Percentiles rank a stretch among this genome's conserved stretches.
These are phyloP conservation scores for Caryocar brasiliense DNA, from an alignment of 441 rosid genomes.

Conservation along the genomic window DNA sequence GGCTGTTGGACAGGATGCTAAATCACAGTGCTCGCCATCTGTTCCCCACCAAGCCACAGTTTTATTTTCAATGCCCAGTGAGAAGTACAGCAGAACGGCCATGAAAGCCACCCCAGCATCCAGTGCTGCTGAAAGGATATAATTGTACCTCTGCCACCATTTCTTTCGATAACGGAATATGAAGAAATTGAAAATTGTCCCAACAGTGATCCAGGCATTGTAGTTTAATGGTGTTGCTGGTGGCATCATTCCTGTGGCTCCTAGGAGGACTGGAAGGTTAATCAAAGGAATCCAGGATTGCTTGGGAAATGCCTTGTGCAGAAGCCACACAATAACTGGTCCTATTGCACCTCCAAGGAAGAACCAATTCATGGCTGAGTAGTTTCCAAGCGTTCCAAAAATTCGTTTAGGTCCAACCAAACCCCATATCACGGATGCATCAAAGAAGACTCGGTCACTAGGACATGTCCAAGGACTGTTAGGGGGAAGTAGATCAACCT, in stretches of 20 bases:
- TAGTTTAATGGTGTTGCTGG: slow-evolving; percentile 29
- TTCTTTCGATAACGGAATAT: slow-evolving; percentile 25
- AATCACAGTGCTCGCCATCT: slow-evolving; percentile 34
- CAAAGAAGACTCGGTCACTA: slow-evolving; percentile 34
- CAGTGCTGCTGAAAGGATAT: slow-evolving; percentile 32
- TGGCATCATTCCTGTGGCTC: slow-evolving; percentile 25
- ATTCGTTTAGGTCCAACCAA: slow-evolving; percentile 35
- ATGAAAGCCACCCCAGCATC: slow-evolving; percentile 40
- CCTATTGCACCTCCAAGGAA: slow-evolving; percentile 31
- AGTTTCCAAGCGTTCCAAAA: slow-evolving; percentile 36
- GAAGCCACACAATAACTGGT: slow-evolving; percentile 29
- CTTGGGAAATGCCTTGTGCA: slow-evolving; percentile 21
- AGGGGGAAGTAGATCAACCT: slow-evolving; percentile 10
- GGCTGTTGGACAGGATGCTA: slow-evolving; percentile 38
- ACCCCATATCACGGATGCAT: slow-evolving; percentile 47
- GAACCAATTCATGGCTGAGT: slow-evolving; percentile 33
- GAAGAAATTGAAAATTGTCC: slow-evolving; percentile 29
- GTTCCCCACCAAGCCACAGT: slow-evolving; percentile 36
- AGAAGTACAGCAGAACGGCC: slow-evolving; percentile 27
- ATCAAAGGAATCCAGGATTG: slow-evolving; percentile 26
- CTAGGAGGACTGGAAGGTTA: slow-evolving; percentile 29
- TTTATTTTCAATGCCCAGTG: slow-evolving; percentile 27
- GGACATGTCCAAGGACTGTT: slow-evolving; percentile 55
- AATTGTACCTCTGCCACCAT: slow-evolving; percentile 49
- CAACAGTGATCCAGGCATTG: slow-evolving; percentile 31